Evolutionary conservation across 129 eudicot species (phyloP).

Genomic region (Arctium minus): DNA sequence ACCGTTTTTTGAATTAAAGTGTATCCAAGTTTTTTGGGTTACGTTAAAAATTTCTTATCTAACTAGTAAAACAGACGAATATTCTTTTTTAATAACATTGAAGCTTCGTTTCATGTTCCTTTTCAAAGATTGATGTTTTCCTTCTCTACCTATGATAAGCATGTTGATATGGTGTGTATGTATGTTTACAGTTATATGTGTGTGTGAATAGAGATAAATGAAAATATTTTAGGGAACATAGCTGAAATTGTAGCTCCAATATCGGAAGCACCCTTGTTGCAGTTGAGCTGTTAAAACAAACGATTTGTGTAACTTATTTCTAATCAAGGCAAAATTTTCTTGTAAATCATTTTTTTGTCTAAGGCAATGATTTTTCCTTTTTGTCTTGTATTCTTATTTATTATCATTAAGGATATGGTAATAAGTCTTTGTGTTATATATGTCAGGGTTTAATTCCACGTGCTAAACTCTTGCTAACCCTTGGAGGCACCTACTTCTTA

Average conservation of each 20-base stretch:
- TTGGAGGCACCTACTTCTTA: slow-evolving; percentile 89
- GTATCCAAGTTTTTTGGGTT: not conserved
- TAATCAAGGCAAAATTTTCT: no score
- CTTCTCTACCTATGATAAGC: not conserved
- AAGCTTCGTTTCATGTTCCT: not conserved
- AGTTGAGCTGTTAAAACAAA: no score
- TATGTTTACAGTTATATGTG: no score
- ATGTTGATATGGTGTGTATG: not conserved
- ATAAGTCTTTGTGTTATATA: slow-evolving; percentile 3
- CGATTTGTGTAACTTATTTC: no score
- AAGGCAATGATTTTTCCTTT: not conserved
- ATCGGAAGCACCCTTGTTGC: no score
- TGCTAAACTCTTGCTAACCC: slow-evolving; percentile 72
- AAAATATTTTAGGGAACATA: no score
- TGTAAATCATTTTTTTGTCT: not conserved
- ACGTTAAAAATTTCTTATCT: not conserved
- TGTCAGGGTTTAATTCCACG: slow-evolving; percentile 93
- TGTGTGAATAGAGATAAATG: no score
- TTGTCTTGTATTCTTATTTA: not conserved
- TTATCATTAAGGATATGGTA: not conserved
- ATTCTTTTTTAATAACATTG: not conserved
- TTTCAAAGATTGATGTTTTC: not conserved
- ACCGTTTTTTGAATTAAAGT: not conserved
- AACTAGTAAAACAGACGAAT: no score
- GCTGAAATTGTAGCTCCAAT: no score